Evolutionary conservation across 2,329 filamentous ascomycete species (phyloP), one percentile per base, ranked within the genome.

Genomic region (Ophiocordyceps robertsii): DNA sequence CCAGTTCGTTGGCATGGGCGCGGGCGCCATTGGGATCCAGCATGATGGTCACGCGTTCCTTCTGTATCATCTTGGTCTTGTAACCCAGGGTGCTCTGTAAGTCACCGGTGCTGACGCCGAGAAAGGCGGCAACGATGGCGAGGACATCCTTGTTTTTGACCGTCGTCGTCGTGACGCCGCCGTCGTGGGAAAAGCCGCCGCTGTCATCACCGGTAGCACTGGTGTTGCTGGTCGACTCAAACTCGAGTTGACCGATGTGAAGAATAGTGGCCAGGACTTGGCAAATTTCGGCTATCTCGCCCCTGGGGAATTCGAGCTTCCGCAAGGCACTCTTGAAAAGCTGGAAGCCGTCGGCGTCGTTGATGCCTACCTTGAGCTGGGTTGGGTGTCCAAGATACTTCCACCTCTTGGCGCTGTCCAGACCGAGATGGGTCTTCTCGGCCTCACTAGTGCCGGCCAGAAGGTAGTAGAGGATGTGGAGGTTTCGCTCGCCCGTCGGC

Each of bases 1-100:
- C 89, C 39, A 98, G 75, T 62, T 96, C 92, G 56, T 96, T 89
- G 14, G 92, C 92, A 52, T 95, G 95, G 33, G 79, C 82, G 40
- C 88, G 82, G 38, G 92, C 92, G 33, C 92, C 92, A 44, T 79
- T 80, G 7, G 90, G 86, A 56, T 98, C 92, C 30, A 98, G 75
- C 89, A 98, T 94, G 50, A 98, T 85, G 0, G 92, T 98, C n/a
- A 98, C 92, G 43, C 92, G 82, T 68, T 98, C 92, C 49, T 88
- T 84, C 57, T 93, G 85, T 44, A 98, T 82, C 52, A 92, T 95
- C 70, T 94, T 95, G 17, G 88, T 96, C 67, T 94, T 93, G 70
- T 95, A 95, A 3, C 89, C 87, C 44, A 98, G 70, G 29, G 87
- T 94, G 33, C 76, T 80, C 64, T 98, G 89, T 6, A 98, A 71